Conservation (phyloP, 441 rosid genomes). For the Adansonia rubrostipa region DNA sequence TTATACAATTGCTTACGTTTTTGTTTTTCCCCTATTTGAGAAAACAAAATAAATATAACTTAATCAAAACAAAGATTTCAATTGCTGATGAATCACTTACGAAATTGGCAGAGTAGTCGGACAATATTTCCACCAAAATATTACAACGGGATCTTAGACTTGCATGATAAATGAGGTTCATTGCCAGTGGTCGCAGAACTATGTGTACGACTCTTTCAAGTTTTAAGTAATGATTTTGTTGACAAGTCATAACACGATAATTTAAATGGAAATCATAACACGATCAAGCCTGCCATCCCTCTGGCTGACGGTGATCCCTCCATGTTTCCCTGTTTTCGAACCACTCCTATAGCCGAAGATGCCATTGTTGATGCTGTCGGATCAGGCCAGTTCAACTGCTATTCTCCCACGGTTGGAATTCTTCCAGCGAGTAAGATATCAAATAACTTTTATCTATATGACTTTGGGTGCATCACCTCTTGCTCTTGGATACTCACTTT, state of each 20-base stretch:
- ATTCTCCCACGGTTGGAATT: constrained; percentile 42
- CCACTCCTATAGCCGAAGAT: constrained; percentile 42
- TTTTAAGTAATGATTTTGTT: too few species aligned
- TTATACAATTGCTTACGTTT: too few species aligned
- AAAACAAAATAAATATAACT: too few species aligned
- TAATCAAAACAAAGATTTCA: too few species aligned
- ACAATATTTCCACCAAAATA: too few species aligned
- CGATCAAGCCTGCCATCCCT: constrained; percentile 31
- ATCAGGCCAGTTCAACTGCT: constrained; percentile 50
- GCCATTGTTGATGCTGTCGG: constrained; percentile 50
- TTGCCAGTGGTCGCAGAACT: too few species aligned
- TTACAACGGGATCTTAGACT: too few species aligned
- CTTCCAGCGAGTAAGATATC: constrained; percentile 57
- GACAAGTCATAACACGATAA: neutral
- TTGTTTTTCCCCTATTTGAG: too few species aligned
- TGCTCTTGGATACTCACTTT: neutral
- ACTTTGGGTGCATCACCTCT: neutral
- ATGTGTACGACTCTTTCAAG: too few species aligned
- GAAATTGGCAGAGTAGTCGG: too few species aligned
- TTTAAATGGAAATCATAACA: constrained; percentile 29
- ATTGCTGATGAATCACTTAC: too few species aligned
- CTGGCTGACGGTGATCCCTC: constrained; percentile 69
- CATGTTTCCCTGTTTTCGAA: constrained; percentile 52
- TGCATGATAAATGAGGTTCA: too few species aligned
- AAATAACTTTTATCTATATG: neutral